Evolutionary conservation across 2,329 filamentous ascomycete genomes (phyloP), one percentile per base, ranked within the genome.

Genomic region (Phialophora macrospora): DNA sequence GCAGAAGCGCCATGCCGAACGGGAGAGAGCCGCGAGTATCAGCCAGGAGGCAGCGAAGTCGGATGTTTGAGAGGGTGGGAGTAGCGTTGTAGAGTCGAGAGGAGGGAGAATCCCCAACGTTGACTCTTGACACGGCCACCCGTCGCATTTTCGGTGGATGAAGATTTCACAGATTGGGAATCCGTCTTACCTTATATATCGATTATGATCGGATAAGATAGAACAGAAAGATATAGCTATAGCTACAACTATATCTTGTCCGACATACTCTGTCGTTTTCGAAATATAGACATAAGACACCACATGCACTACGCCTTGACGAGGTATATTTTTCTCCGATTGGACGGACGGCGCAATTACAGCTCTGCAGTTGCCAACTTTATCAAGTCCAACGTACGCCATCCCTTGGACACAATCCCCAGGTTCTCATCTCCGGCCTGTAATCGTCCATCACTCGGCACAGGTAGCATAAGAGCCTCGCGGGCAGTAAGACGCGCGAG

Each of bases 1-100:
- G 12, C 61, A 63, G n/a, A 59, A 54, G 62, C 48, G 24, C 1
- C 48, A 17, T 22, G 48, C 22, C 48, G 48, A 51, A 14, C 48
- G 24, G n/a, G 48, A 22, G 20, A 26, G 48, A 20, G 20, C 20
- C 1, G 48, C 20, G 20, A 51, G 48, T 51, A 12, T 51, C 3
- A n/a, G 38, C 17, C 38, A 44, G 17, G 14, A 44, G 17, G 17
- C 14, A 1, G 38, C 38, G 5, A 44, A 44, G 38, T 44, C 38
- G 14, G 7, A 17, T n/a, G 38, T n/a, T 24, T 24, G 24, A 24
- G 24, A 24, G 24, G 24, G 17, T 44, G 6, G 9, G 1, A 8
- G 30, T 11, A 11, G 30, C 30, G 8, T 32, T 8, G 30, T 11
- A 11, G 32, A 9, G 32, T 11, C 9, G 32, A 34, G 11, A 9